A percentile compares a stretch with the other conserved stretches of the same genome.
These are phyloP conservation scores for Telopea speciosissima DNA, from an alignment of 177 flowering plant species.

Conservation along the genomic window DNA sequence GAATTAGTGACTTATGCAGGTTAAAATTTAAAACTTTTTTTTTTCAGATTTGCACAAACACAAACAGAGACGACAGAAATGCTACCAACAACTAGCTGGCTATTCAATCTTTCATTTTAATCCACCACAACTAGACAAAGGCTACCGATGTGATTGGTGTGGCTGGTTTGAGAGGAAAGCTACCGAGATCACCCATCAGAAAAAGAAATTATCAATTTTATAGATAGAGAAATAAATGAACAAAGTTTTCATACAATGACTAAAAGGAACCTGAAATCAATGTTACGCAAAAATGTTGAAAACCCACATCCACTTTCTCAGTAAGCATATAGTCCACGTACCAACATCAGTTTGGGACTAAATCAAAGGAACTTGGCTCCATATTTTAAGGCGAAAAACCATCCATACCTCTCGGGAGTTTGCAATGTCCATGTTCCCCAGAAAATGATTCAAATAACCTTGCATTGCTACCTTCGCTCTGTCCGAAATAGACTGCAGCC, in stretches of 20 bases:
- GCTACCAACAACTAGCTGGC: too few relatives aligned
- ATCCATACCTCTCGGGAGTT: conserved; percentile 80
- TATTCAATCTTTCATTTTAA: too few relatives aligned
- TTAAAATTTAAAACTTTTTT: too few relatives aligned
- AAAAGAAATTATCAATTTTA: too few relatives aligned
- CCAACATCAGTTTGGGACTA: background rate
- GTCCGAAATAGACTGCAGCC: conserved; percentile 87
- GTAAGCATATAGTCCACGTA: background rate
- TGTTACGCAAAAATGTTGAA: background rate
- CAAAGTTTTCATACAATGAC: background rate
- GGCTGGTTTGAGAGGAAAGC: too few relatives aligned
- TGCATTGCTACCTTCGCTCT: conserved; percentile 94
- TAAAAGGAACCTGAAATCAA: background rate
- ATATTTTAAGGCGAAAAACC: background rate
- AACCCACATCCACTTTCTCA: background rate
- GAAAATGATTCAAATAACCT: conserved; percentile 84
- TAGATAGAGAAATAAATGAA: too few relatives aligned
- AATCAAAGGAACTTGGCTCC: background rate
- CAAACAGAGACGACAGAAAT: too few relatives aligned
- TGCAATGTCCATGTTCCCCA: conserved; percentile 88
- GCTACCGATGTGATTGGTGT: too few relatives aligned
- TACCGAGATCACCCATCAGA: too few relatives aligned
- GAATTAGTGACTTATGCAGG: too few relatives aligned
- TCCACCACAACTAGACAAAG: too few relatives aligned
- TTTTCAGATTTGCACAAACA: too few relatives aligned